These are phyloP conservation scores for Cyberlindnera subsufficiens DNA, from an alignment of 805 yeast species.

Conservation along the genomic window DNA sequence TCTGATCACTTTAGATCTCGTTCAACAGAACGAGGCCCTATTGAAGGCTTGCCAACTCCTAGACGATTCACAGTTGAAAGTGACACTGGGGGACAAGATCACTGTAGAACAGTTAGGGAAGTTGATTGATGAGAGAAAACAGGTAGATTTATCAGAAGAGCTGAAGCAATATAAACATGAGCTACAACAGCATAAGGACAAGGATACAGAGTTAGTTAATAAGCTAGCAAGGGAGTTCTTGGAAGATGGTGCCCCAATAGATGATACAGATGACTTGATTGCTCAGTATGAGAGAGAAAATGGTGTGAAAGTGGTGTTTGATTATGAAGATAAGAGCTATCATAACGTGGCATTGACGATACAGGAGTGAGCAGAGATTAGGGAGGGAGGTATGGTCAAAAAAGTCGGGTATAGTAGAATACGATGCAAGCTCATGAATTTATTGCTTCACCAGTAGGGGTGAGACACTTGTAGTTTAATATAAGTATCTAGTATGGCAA, in stretches of 20 bases:
- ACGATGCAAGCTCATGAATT: too few species aligned
- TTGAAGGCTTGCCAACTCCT: conserved; percentile 17
- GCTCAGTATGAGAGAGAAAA: conserved; percentile 13
- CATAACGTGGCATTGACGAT: conserved; percentile 1
- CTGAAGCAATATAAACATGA: conserved; percentile 3
- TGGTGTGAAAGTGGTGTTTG: conserved; percentile 9
- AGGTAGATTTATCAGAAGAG: conserved; percentile 3
- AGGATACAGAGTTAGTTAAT: conserved; percentile 6
- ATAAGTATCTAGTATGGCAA: too few species aligned
- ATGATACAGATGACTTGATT: conserved; percentile 12
- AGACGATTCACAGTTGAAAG: conserved; percentile 11
- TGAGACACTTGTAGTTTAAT: too few species aligned
- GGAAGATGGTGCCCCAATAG: conserved; percentile 8
- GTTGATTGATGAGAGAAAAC: conserved; percentile 7
- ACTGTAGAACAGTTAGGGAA: conserved; percentile 7
- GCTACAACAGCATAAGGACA: background rate
- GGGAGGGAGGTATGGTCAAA: too few species aligned
- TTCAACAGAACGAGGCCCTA: conserved; percentile 20
- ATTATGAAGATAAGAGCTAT: conserved; percentile 2
- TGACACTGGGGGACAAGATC: conserved; percentile 1
- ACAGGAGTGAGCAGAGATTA: background rate
- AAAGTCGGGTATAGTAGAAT: too few species aligned
- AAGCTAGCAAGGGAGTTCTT: conserved; percentile 16
- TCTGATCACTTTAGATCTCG: conserved; percentile 20
- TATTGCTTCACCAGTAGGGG: too few species aligned